Conservation (phyloP, 768 basidiomycete genomes). For the Lactifluus volemus region DNA sequence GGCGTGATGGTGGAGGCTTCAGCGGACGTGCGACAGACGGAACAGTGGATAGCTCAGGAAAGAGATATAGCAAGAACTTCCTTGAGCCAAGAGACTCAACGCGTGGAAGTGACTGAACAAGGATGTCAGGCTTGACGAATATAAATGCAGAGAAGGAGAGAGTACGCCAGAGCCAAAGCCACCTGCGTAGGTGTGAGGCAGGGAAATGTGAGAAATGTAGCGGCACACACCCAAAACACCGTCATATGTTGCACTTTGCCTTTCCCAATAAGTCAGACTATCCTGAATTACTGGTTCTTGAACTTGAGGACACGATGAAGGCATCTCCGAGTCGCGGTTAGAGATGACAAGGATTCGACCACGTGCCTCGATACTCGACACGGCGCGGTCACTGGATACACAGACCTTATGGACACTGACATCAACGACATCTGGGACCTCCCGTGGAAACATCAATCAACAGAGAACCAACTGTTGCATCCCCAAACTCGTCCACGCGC, state of each 20-base stretch:
- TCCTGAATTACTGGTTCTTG: conserved; percentile 52
- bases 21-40: conserved; percentile 61
- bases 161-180: conserved; percentile 48
- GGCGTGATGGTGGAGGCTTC: conserved; percentile 27
- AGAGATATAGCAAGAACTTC: conserved; percentile 72
- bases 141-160: conserved; percentile 18
- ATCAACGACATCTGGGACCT: conserved; percentile 54
- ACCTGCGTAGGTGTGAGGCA: conserved; percentile 25
- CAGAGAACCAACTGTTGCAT: conserved; percentile 16
- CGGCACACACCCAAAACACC: conserved; percentile 66
- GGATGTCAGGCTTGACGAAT: not conserved
- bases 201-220: not conserved
- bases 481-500: conserved; percentile 23
- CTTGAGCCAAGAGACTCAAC: conserved; percentile 88
- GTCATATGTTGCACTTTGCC: conserved; percentile 71
- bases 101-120: conserved; percentile 70
- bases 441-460: conserved; percentile 32
- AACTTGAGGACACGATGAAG: not conserved
- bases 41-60: conserved; percentile 72
- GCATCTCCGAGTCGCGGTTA: not conserved
- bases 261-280: conserved; percentile 82
- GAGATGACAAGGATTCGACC: too few species aligned
- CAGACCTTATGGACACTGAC: conserved; percentile 22
- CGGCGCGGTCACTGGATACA: not conserved
- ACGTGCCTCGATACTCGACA: not conserved